phyloP scores from a whole-genome alignment of 2,329 filamentous ascomycete species.

The Amylocarpus encephaloides region DNA sequence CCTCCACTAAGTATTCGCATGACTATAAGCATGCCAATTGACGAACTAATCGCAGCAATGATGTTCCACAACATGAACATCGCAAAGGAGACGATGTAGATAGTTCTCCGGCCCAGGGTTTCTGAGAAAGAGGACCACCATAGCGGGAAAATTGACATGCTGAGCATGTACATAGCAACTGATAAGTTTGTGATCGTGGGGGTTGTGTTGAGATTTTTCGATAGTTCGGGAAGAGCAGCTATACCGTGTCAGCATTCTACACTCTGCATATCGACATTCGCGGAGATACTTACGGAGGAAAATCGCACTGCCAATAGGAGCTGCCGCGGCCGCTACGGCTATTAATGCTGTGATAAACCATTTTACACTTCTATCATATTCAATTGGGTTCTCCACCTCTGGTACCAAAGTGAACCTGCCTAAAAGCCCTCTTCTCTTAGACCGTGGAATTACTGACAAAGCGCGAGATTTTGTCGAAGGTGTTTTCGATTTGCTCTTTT shows the following conservation, averaged over 20 bases:
- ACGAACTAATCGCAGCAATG: constrained; percentile 60
- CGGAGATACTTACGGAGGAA: constrained; percentile 60
- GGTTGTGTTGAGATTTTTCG: constrained; percentile 53
- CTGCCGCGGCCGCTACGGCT: constrained; percentile 67
- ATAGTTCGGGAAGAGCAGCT: constrained; percentile 64
- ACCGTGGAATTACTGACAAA: constrained; percentile 38
- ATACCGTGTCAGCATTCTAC: not conserved
- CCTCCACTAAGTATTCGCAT: constrained; percentile 71
- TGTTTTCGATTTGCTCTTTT: constrained; percentile 29
- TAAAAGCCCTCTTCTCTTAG: constrained; percentile 64
- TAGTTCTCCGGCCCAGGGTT: constrained; percentile 62
- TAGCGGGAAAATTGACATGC: constrained; percentile 76
- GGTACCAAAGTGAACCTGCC: constrained; percentile 65
- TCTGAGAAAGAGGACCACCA: constrained; percentile 82
- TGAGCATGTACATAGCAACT: constrained; percentile 74
- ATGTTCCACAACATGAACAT: constrained; percentile 67
- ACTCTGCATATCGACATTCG: not conserved
- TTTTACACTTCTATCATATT: constrained; percentile 69
- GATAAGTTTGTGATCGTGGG: constrained; percentile 67
- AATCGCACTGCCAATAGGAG: constrained; percentile 78
- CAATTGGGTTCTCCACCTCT: constrained; percentile 69
- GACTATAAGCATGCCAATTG: constrained; percentile 69
- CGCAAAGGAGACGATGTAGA: constrained; percentile 69
- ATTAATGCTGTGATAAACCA: constrained; percentile 79
- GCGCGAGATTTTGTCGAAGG: constrained; percentile 37